Conservation (phyloP, 495 filamentous ascomycete genomes). For the Baudoinia panamericana region DNA sequence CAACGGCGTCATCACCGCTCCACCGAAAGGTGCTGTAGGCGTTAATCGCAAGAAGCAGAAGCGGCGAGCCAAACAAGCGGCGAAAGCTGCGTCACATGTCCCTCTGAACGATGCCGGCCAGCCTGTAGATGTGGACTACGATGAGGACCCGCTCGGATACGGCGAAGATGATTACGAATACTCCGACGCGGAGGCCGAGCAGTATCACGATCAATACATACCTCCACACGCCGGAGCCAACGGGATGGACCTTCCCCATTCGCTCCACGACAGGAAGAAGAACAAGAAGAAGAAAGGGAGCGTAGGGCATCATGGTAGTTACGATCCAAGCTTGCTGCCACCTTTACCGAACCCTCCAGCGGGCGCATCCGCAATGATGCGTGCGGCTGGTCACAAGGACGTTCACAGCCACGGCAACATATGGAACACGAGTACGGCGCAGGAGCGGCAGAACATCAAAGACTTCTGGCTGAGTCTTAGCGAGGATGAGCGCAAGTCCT, state of each 20-base stretch:
- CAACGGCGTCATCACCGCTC: conserved; percentile 21
- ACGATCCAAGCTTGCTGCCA: conserved; percentile 21
- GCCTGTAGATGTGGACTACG: conserved; percentile 10
- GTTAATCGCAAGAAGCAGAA: conserved; percentile 93
- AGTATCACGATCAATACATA: conserved; percentile 17
- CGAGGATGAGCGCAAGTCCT: conserved; percentile 80
- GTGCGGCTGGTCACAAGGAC: conserved; percentile 11
- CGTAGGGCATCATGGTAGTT: conserved; percentile 6
- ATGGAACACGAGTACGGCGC: conserved; percentile 88
- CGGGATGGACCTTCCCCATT: conserved; percentile 7
- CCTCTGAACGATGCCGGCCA: conserved; percentile 5
- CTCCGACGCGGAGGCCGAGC: conserved; percentile 30
- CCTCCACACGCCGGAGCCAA: conserved; percentile 8
- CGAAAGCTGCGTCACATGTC: conserved; percentile 52
- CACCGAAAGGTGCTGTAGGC: conserved; percentile 22
- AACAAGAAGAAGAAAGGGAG: conserved; percentile 37
- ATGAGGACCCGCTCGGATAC: conserved; percentile 17
- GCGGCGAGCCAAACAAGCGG: conserved; percentile 35
- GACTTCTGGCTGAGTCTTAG: conserved; percentile 96
- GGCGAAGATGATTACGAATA: conserved; percentile 32
- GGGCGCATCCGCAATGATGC: conserved; percentile 13
- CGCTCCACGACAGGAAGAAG: conserved; percentile 23
- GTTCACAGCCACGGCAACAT: conserved; percentile 56
- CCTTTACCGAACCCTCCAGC: conserved; percentile 25
- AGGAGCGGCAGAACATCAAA: conserved; percentile 93